Conservation (phyloP, 345 rosid species). For the Populus euphratica region DNA sequence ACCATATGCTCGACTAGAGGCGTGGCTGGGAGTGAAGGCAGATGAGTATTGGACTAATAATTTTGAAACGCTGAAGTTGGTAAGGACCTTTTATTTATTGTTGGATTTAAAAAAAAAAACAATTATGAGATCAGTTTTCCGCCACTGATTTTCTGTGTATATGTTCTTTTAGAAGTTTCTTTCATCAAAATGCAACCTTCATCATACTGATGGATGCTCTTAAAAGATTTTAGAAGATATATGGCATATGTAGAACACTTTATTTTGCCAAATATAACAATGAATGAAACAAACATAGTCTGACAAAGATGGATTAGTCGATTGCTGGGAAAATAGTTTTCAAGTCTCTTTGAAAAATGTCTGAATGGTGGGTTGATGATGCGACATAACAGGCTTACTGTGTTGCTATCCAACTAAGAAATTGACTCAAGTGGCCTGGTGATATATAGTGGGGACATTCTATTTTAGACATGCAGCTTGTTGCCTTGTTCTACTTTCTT, state of each 20-base stretch:
- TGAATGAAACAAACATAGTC: too few species aligned
- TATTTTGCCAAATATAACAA: too few species aligned
- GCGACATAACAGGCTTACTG: background rate
- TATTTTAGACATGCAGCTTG: background rate
- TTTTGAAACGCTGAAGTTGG: conserved; percentile 23
- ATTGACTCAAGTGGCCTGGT: background rate
- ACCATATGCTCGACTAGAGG: conserved; percentile 27
- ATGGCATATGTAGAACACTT: background rate
- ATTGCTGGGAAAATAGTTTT: too few species aligned
- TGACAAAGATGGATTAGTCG: too few species aligned
- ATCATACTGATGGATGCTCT: background rate
- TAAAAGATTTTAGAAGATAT: background rate
- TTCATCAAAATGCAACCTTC: background rate
- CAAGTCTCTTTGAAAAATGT: too few species aligned
- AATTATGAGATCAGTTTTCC: background rate
- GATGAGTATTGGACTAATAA: conserved; percentile 34
- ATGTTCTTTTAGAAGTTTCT: background rate
- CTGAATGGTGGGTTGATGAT: too few species aligned
- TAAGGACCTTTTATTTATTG: conserved; percentile 10
- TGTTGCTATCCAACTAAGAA: background rate
- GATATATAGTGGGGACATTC: background rate
- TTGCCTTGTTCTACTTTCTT: background rate
- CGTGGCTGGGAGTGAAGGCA: conserved; percentile 27
- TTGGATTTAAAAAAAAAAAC: background rate
- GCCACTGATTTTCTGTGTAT: background rate